Base-by-base conservation (phyloP, 2,329 filamentous ascomycete species). In the Mollisiaceae sp. region DNA sequence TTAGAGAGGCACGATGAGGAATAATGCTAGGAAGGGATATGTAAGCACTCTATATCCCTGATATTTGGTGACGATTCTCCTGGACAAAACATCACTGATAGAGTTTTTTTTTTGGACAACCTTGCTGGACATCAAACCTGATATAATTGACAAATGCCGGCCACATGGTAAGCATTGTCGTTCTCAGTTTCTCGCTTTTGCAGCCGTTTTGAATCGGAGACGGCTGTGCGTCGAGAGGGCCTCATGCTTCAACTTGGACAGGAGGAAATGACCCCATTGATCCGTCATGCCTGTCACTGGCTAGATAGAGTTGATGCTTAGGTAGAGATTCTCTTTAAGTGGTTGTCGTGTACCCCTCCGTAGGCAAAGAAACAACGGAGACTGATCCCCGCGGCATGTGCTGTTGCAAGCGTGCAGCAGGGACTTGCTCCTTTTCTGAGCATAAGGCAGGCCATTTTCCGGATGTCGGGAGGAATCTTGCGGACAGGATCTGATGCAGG, bases 111-210 rank as follows among this genome's bases (percentile, higher is more conserved):
- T 32, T 32, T n/a, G n/a, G 50, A 35, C 24, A 54, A 35, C 27
- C 27, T 14, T 54, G 50, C 24, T 12, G 32, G 24, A 27, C 24
- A 22, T 50, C 6, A 50, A 4, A 50, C 22, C 24, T n/a, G 4
- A 54, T 54, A 54, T 27, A 14, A 54, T 35, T 54, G 50, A 54
- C 50, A 54, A 27, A 35, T 54, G 32, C 50, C 50, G 50, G 14
- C 50, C 9, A 54, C 32, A 54, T 54, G 50, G 50, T 54, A 54
- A n/a, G 50, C 24, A 54, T 54, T 54, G 32, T 54, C 27, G 50
- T 27, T 18, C 24, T 54, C 50, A 54, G 24, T 35, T 35, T 35
- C 24, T 54, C 11, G 9, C 12, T 54, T 54, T 32, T 35, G 24
- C 22, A 54, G 50, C 50, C 50, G 50, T 35, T 35, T 54, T 35